Evolutionary conservation across 2,329 filamentous ascomycete species (phyloP).

Genomic region (Fusarium scirpi): DNA sequence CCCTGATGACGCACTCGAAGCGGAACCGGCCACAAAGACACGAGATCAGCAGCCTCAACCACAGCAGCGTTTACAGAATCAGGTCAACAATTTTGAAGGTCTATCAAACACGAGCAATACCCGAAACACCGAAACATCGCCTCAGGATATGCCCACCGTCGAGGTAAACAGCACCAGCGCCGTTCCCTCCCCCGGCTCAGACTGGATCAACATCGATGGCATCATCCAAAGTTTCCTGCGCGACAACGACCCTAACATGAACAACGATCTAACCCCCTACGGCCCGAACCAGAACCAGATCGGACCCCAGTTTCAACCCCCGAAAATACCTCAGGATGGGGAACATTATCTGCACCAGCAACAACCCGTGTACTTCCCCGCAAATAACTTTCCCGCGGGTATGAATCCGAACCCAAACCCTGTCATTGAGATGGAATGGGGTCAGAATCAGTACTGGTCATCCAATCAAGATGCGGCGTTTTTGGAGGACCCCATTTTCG

Average conservation of each 20-base stretch:
- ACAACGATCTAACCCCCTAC: constrained; percentile 7
- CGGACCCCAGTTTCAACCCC: not conserved
- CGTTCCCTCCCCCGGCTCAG: constrained; percentile 27
- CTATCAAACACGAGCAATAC: not conserved
- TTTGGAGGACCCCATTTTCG: constrained; percentile 49
- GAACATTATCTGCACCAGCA: constrained; percentile 23
- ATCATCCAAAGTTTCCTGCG: constrained; percentile 54
- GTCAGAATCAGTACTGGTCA: constrained; percentile 18
- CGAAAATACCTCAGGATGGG: constrained; percentile 19
- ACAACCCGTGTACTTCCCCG: constrained; percentile 18
- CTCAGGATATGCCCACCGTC: not conserved
- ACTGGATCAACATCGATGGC: constrained; percentile 52
- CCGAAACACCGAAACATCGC: not conserved
- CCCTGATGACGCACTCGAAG: constrained; percentile 23
- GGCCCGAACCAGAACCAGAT: not conserved
- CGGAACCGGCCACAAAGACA: not conserved
- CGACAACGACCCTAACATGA: constrained; percentile 30
- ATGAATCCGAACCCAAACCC: not conserved
- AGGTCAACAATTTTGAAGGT: not conserved
- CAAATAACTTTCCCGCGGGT: constrained; percentile 22
- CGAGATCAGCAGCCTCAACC: constrained; percentile 17
- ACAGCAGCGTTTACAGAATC: not conserved
- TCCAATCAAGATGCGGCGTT: constrained; percentile 29
- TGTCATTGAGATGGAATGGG: constrained; percentile 18
- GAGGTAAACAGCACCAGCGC: not conserved